These are phyloP conservation scores for Candida gigantensis DNA, from an alignment of 1,139 yeast genomes.

Conservation along the genomic window DNA sequence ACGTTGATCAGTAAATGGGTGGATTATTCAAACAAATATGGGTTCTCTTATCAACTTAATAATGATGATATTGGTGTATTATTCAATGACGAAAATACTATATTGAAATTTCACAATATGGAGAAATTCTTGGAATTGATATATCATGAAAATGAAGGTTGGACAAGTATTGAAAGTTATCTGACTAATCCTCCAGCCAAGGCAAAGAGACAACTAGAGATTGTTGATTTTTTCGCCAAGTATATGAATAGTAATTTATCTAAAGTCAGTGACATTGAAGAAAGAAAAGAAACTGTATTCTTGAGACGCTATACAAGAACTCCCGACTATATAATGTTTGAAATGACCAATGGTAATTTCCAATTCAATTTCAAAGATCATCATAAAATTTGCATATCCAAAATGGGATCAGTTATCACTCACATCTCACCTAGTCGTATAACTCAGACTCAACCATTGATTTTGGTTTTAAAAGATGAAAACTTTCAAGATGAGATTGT, in stretches of 20 bases:
- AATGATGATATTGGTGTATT: conserved; percentile 92
- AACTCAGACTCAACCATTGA: conserved; percentile 68
- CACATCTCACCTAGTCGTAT: conserved; percentile 79
- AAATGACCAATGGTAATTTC: conserved; percentile 86
- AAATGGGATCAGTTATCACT: conserved; percentile 73
- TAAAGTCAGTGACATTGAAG: conserved; percentile 65
- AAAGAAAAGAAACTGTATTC: conserved; percentile 64
- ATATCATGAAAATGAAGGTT: conserved; percentile 64
- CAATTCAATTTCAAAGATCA: conserved; percentile 97
- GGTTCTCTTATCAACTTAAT: conserved; percentile 89
- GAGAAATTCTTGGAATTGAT: conserved; percentile 64
- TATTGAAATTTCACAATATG: conserved; percentile 66
- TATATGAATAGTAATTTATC: conserved; percentile 82
- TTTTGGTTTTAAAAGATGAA: conserved; percentile 60
- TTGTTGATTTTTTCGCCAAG: conserved; percentile 80
- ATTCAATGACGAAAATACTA: conserved; percentile 80
- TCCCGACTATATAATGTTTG: conserved; percentile 84
- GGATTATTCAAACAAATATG: conserved; percentile 93
- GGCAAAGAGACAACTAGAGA: conserved; percentile 71
- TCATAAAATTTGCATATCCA: conserved; percentile 79
- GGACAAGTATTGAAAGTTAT: conserved; percentile 70
- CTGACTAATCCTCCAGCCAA: conserved; percentile 58
- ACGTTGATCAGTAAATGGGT: conserved; percentile 94
- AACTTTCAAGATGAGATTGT: conserved; percentile 56
- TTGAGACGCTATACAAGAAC: conserved; percentile 81